A percentile compares a stretch with the other conserved stretches of the same genome.
Conservation (phyloP, 2,329 filamentous ascomycete genomes). For the Parastagonospora avenae region DNA sequence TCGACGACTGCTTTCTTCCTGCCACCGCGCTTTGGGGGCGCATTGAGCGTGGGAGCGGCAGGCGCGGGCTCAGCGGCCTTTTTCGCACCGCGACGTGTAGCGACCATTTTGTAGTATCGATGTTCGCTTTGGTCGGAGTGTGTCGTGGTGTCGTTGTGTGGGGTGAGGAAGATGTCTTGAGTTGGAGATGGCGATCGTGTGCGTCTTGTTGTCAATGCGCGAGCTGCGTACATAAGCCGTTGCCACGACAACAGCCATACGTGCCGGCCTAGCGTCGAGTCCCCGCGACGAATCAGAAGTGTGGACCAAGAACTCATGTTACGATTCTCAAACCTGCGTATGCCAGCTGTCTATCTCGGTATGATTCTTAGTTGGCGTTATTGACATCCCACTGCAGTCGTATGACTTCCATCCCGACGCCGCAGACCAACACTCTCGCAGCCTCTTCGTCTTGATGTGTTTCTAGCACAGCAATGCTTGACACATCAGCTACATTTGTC, state of each 20-base stretch:
- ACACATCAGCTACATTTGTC: constrained; percentile 62
- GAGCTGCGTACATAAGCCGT: constrained; percentile 18
- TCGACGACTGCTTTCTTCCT: constrained; percentile 33
- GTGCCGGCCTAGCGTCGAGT: not conserved
- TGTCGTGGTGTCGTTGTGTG: constrained; percentile 10
- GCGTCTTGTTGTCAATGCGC: constrained; percentile 32
- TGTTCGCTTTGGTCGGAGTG: constrained; percentile 15
- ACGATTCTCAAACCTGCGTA: too few relatives aligned
- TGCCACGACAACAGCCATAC: constrained; percentile 17
- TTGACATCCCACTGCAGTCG: constrained; percentile 14
- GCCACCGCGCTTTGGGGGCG: constrained; percentile 38
- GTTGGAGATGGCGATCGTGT: constrained; percentile 17
- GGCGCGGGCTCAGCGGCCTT: constrained; percentile 27
- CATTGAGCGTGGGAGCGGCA: constrained; percentile 33
- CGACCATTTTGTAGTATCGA: constrained; percentile 33
- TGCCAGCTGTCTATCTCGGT: too few relatives aligned
- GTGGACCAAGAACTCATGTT: not conserved
- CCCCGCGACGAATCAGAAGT: not conserved
- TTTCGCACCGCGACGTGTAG: constrained; percentile 38
- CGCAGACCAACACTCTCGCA: constrained; percentile 36
- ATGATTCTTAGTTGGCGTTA: too few relatives aligned
- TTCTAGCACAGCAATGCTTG: constrained; percentile 53
- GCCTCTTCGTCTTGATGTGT: not conserved
- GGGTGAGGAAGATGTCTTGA: constrained; percentile 15
- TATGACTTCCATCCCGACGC: constrained; percentile 44